A percentile compares a stretch with the other conserved stretches of the same genome.
Conservation (phyloP, 768 basidiomycete genomes). For the Lactarius vividus region DNA sequence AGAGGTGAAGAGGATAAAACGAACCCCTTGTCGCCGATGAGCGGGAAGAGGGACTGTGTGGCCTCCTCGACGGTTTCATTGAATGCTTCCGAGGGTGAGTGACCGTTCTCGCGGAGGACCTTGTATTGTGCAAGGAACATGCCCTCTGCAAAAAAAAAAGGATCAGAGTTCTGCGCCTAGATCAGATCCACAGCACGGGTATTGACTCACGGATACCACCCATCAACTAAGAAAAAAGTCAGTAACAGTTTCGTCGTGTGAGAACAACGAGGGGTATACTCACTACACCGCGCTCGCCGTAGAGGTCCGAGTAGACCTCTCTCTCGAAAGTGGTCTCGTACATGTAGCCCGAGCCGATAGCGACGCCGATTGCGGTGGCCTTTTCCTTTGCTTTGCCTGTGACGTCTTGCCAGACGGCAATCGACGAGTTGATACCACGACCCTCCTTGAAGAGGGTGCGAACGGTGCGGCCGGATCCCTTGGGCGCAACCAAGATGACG, state of each 20-base stretch:
- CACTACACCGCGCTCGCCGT: conserved; percentile 99
- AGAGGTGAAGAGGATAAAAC: conserved; percentile 29
- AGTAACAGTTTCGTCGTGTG: conserved; percentile 3
- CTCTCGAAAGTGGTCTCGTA: conserved; percentile 99
- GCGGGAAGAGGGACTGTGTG: conserved; percentile 96
- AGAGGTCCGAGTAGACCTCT: conserved; percentile 99
- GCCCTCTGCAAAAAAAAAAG: conserved; percentile 58
- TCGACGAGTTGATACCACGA: conserved; percentile 92
- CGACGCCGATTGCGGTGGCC: conserved; percentile 92
- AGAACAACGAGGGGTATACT: conserved; percentile 45
- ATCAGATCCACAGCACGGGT: background rate
- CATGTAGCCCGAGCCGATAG: conserved; percentile 93
- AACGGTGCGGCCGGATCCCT: conserved; percentile 98
- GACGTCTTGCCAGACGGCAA: conserved; percentile 97
- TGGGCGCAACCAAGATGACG: conserved; percentile 98
- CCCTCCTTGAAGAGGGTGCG: conserved; percentile 99
- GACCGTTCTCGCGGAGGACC: conserved; percentile 94
- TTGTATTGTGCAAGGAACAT: conserved; percentile 99
- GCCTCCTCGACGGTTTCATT: conserved; percentile 99
- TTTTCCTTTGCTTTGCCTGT: conserved; percentile 98
- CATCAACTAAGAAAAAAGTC: conserved; percentile 71
- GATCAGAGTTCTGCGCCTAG: conserved; percentile 14
- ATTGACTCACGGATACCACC: conserved; percentile 80
- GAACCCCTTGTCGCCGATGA: conserved; percentile 93
- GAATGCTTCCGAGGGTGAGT: conserved; percentile 97